A percentile compares a stretch with the other conserved stretches of the same genome.
Evolutionary conservation across 2,329 filamentous ascomycete species (phyloP).

Genomic region (Didymella segeticola): DNA sequence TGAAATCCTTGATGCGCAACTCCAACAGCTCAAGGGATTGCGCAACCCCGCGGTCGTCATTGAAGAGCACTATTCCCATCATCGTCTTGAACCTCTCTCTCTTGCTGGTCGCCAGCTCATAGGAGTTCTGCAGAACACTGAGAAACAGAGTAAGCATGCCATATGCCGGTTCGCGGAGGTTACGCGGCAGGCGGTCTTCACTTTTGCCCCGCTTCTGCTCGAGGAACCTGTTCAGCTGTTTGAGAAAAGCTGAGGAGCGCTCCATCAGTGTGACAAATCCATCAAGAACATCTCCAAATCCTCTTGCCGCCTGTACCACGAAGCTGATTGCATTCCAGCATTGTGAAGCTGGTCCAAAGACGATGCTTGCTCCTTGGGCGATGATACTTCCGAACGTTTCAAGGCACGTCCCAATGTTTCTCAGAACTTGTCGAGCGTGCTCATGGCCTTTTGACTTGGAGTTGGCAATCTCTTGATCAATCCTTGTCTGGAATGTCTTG

Average conservation of each 20-base stretch:
- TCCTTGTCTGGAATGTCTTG: constrained; percentile 5
- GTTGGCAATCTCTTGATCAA: neutral
- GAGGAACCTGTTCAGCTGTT: constrained; percentile 14
- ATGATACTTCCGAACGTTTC: constrained; percentile 14
- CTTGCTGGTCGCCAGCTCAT: constrained; percentile 21
- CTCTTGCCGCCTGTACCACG: constrained; percentile 12
- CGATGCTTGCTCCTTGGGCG: constrained; percentile 9
- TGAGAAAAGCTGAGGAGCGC: constrained; percentile 18
- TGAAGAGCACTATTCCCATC: constrained; percentile 19
- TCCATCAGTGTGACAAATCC: constrained; percentile 28
- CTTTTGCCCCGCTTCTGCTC: neutral
- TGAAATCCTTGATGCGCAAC: constrained; percentile 2
- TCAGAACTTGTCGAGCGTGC: constrained; percentile 10
- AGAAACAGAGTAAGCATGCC: neutral
- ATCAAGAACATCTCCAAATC: constrained; percentile 13
- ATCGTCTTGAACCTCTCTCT: constrained; percentile 19
- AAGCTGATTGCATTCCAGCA: constrained; percentile 28
- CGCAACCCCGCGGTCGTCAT: constrained; percentile 11
- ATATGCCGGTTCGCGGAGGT: constrained; percentile 1
- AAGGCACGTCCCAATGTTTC: constrained; percentile 10
- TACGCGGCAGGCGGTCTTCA: neutral
- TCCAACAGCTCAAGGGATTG: constrained; percentile 14
- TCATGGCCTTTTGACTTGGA: constrained; percentile 8
- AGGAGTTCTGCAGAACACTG: constrained; percentile 10
- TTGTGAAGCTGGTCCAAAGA: constrained; percentile 19